Evolutionary conservation across 2,329 filamentous ascomycete species (phyloP).

Genomic region (Fonsecaea pedrosoi): DNA sequence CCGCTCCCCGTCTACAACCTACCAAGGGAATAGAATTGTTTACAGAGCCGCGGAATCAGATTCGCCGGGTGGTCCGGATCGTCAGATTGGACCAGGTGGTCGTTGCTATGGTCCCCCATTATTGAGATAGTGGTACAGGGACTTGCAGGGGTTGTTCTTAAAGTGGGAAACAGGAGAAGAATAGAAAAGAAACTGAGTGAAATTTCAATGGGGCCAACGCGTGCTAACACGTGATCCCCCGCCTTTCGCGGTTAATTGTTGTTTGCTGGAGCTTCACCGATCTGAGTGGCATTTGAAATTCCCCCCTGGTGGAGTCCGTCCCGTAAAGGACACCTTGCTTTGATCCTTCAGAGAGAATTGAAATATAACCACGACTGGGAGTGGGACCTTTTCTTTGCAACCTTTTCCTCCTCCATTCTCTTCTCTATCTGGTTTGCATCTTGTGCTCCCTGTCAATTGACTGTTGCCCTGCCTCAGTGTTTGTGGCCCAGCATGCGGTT

Average conservation of each 20-base stretch:
- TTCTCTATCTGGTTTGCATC: conserved; percentile 36
- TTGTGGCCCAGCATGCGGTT: conserved; percentile 74
- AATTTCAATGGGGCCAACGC: neutral
- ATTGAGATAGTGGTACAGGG: neutral
- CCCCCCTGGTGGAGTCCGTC: conserved; percentile 27
- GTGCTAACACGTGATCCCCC: conserved; percentile 17
- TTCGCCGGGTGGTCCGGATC: conserved; percentile 92
- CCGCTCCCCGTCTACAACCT: conserved; percentile 66
- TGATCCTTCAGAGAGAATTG: conserved; percentile 18
- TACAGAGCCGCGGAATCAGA: conserved; percentile 89
- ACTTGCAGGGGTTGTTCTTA: neutral
- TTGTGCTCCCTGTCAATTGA: conserved; percentile 22
- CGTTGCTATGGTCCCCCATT: conserved; percentile 46
- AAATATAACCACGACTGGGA: conserved; percentile 28
- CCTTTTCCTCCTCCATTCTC: conserved; percentile 33
- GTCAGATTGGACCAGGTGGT: conserved; percentile 64
- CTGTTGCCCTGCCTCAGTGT: conserved; percentile 29
- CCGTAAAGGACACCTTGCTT: conserved; percentile 40
- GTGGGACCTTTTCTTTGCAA: conserved; percentile 2
- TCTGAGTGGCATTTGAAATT: conserved; percentile 21
- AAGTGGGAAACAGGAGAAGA: conserved; percentile 1
- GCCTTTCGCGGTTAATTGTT: conserved; percentile 2
- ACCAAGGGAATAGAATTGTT: conserved; percentile 92
- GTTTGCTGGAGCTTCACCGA: conserved; percentile 15
- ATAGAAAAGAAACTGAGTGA: conserved; percentile 15